Evolutionary conservation across 164 flowering plant genomes (phyloP).

Genomic region (Warburgia ugandensis): DNA sequence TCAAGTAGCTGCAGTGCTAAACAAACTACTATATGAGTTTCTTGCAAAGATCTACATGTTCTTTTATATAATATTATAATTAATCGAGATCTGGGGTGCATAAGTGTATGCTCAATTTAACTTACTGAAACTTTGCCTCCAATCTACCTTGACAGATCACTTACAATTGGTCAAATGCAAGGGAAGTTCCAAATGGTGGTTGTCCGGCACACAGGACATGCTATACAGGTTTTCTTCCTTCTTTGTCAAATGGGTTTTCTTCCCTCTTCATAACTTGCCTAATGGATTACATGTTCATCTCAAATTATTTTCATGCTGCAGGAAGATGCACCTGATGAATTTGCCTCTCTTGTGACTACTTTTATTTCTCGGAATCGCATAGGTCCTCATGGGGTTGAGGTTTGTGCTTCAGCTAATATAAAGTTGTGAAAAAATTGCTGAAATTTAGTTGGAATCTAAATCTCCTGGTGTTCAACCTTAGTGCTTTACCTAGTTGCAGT

Average conservation of each 20-base stretch:
- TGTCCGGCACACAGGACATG: conserved; percentile 89
- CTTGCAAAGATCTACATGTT: too few species aligned
- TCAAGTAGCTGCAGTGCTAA: too few species aligned
- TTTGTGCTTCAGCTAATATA: conserved; percentile 19
- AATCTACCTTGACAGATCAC: conserved; percentile 38
- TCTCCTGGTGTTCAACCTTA: too few species aligned
- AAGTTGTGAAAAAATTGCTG: background rate
- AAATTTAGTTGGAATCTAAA: too few species aligned
- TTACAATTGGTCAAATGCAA: conserved; percentile 99
- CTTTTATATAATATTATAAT: too few species aligned
- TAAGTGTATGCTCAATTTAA: background rate
- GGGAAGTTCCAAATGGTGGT: conserved; percentile 97
- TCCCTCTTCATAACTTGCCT: background rate
- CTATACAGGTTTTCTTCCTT: conserved; percentile 65
- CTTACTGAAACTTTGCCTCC: background rate
- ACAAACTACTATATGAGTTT: too few species aligned
- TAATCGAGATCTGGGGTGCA: too few species aligned
- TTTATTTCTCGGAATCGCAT: conserved; percentile 84
- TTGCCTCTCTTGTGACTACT: conserved; percentile 57
- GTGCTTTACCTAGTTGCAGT: too few species aligned
- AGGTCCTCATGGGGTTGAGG: conserved; percentile 91
- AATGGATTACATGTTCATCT: background rate
- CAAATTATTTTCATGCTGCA: conserved; percentile 21
- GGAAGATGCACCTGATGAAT: conserved; percentile 96
- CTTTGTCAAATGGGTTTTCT: background rate